Evolutionary conservation across 805 yeast genomes (phyloP).

Genomic region (Saccharomycodes ludwigii): DNA sequence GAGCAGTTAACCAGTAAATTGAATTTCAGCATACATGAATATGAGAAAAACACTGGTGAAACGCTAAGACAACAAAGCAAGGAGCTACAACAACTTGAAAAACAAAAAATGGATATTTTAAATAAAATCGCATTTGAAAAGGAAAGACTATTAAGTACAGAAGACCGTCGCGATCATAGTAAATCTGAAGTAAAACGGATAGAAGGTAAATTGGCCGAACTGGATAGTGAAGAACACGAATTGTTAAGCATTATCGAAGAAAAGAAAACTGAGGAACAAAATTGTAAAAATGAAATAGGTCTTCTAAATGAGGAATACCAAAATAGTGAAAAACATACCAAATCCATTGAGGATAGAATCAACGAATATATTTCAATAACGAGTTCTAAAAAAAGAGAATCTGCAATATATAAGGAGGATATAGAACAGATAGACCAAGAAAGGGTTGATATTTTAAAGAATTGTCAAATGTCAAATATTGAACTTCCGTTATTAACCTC

Average conservation of each 20-base stretch:
- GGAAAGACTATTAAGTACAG: slow-evolving; percentile 44
- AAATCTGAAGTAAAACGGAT: slow-evolving; percentile 27
- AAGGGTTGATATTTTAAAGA: slow-evolving; percentile 46
- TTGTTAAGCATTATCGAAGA: slow-evolving; percentile 26
- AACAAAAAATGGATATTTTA: slow-evolving; percentile 47
- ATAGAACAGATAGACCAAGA: slow-evolving; percentile 42
- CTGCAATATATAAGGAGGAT: slow-evolving; percentile 35
- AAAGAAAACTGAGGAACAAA: slow-evolving; percentile 30
- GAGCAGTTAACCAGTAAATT: slow-evolving; percentile 40
- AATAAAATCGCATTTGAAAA: slow-evolving; percentile 54
- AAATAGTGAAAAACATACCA: slow-evolving; percentile 24
- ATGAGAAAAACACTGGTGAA: slow-evolving; percentile 58
- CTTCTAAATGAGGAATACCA: slow-evolving; percentile 22
- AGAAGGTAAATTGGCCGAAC: slow-evolving; percentile 21
- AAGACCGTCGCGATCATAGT: slow-evolving; percentile 34
- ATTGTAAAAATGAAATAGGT: slow-evolving; percentile 24
- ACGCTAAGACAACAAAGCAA: slow-evolving; percentile 41
- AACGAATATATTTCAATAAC: slow-evolving; percentile 23
- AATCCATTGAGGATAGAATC: slow-evolving; percentile 37
- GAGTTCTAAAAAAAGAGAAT: slow-evolving; percentile 24
- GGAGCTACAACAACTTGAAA: slow-evolving; percentile 48
- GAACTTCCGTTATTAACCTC: slow-evolving; percentile 53
- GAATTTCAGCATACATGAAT: slow-evolving; percentile 51
- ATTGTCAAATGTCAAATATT: slow-evolving; percentile 63
- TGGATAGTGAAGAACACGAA: slow-evolving; percentile 23